Evolutionary conservation across 2,329 filamentous ascomycete species (phyloP), one percentile per base, ranked within the genome.

Genomic region (Fusarium begoniae): DNA sequence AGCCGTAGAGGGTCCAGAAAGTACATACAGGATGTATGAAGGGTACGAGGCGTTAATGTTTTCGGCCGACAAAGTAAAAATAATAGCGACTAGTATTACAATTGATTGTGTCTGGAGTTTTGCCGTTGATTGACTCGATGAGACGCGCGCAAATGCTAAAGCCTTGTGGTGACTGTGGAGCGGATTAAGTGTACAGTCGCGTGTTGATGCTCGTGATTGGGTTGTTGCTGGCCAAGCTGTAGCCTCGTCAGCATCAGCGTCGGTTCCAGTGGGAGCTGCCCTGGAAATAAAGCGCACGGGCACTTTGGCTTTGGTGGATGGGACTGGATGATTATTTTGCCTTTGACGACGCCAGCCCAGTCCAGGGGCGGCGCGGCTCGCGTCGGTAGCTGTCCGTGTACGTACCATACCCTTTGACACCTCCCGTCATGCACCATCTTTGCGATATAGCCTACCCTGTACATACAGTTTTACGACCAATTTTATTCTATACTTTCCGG

Each of bases 141-240:
- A 59, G 61, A 63, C 55, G 68, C 70, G 68, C 72, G 69, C 55
- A 61, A 56, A 72, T 75, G 56, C 28, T 69, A 51, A 57, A 75
- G 72, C 72, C 68, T 74, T 72, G 68, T 74, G 67, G 71, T 38
- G 51, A 55, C n/a, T 53, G 51, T 54, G 72, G 72, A 74, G 72
- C 56, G 50, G 61, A 58, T 72, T 54, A 59, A 63, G 60, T 72
- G 67, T 41, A 41, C 17, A 48, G 59, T 75, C 72, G 72, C 59
- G 71, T 75, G 60, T 75, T 74, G 55, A n/a, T 64, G 55, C 44
- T 68, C 32, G 32, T 72, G 72, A 71, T 73, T 71, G 71, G 72
- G 30, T 41, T 32, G 13, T 38, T 14, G 38, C 43, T 45, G 45
- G 47, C 32, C 55, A 30, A 56, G 47, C 67, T 47, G 62, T 62